Evolutionary conservation across 192 early-diverging fungal genomes (phyloP).

Genomic region (Nowakowskiella sp.): DNA sequence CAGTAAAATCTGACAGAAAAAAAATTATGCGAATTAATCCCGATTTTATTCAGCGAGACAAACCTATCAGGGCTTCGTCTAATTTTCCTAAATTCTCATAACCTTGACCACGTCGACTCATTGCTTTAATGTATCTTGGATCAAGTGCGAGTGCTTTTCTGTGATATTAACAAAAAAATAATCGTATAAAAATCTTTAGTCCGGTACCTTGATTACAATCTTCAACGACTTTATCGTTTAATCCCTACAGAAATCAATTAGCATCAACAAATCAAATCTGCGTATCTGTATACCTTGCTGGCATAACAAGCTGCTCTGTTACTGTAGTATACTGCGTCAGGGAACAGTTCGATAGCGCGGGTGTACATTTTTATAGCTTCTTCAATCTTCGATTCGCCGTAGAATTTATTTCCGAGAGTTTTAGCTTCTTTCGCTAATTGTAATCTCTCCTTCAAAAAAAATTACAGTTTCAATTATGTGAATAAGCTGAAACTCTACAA

Average conservation of each 20-base stretch:
- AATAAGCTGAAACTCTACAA: no score
- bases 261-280: neutral
- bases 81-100: conserved; percentile 44
- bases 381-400: conserved; percentile 68
- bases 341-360: conserved; percentile 73
- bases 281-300: conserved; percentile 38
- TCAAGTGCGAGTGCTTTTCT: conserved; percentile 75
- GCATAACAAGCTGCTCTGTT: conserved; percentile 94
- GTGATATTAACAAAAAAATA: conserved; percentile 9
- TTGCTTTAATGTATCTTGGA: conserved; percentile 81
- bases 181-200: neutral
- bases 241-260: conserved; percentile 13
- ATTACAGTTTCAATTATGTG: no score
- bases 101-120: conserved; percentile 63
- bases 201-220: conserved; percentile 63
- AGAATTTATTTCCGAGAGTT: conserved; percentile 80
- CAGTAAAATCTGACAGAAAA: conserved; percentile 65
- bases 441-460: conserved; percentile 5
- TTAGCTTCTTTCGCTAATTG: conserved; percentile 72
- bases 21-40: conserved; percentile 14
- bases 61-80: conserved; percentile 48
- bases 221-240: conserved; percentile 66
- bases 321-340: conserved; percentile 82
- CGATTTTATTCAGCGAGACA: neutral
- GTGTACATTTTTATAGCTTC: conserved; percentile 84